phyloP scores from a whole-genome alignment of 1,139 yeast genomes.

The Ogataea hybrid region DNA sequence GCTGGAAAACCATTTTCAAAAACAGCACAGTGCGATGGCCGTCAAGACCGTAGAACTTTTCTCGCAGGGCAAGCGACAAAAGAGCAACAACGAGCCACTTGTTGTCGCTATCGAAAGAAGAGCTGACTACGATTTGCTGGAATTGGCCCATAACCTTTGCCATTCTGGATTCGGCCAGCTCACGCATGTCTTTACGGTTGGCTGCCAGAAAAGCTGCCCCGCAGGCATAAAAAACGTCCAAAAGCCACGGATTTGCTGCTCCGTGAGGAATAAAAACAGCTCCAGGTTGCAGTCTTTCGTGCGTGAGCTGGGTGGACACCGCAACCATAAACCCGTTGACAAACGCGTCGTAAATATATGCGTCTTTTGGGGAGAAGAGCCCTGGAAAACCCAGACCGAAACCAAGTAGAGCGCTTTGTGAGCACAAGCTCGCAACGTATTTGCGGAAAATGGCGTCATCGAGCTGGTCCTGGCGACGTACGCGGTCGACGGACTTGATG shows the following conservation, averaged over 20 bases:
- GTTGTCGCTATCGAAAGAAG: neutral
- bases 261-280: slow-evolving; percentile 12
- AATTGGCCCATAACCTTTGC: neutral
- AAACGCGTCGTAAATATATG: slow-evolving; percentile 35
- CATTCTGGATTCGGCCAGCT: slow-evolving; percentile 13
- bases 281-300: slow-evolving; percentile 39
- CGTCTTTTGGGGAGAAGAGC: slow-evolving; percentile 23
- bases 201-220: slow-evolving; percentile 28
- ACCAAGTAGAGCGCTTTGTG: neutral
- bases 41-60: slow-evolving; percentile 24
- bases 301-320: slow-evolving; percentile 43
- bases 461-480: slow-evolving; percentile 1
- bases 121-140: neutral
- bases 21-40: slow-evolving; percentile 17
- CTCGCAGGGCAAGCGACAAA: slow-evolving; percentile 22
- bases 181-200: slow-evolving; percentile 15
- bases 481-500: neutral
- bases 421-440: slow-evolving; percentile 14
- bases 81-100: slow-evolving; percentile 26
- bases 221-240: slow-evolving; percentile 14
- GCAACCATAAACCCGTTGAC: slow-evolving; percentile 38
- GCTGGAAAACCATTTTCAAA: slow-evolving; percentile 22
- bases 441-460: slow-evolving; percentile 26
- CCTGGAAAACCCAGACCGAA: slow-evolving; percentile 15
- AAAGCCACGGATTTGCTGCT: slow-evolving; percentile 1